Conservation (phyloP, 441 rosid genomes). For the Brassica hybrid region DNA sequence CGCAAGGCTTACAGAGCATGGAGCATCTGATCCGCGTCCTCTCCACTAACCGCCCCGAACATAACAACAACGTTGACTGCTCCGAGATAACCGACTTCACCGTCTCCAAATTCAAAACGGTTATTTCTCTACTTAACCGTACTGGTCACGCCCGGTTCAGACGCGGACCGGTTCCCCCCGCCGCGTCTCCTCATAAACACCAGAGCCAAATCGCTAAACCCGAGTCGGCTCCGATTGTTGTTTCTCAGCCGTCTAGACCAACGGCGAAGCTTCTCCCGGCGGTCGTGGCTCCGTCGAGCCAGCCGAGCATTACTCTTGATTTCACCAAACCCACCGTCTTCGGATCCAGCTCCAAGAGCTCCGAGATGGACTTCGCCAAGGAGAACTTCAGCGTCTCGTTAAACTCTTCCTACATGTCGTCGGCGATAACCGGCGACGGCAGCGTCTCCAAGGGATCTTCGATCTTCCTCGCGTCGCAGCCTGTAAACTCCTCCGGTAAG, state of each 20-base stretch:
- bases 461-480: conserved; percentile 56
- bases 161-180: conserved; percentile 66
- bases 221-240: conserved; percentile 22
- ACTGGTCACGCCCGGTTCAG: conserved; percentile 95
- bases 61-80: conserved; percentile 51
- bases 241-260: conserved; percentile 29
- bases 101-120: conserved; percentile 76
- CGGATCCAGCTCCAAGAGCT: conserved; percentile 48
- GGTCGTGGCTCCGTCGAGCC: background rate
- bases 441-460: conserved; percentile 88
- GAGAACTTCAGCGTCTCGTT: conserved; percentile 77
- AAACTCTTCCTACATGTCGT: conserved; percentile 86
- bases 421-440: conserved; percentile 89
- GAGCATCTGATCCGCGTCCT: conserved; percentile 74
- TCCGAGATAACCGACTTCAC: conserved; percentile 69
- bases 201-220: conserved; percentile 6
- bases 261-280: conserved; percentile 33
- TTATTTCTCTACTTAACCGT: conserved; percentile 75
- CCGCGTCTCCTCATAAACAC: too few species aligned
- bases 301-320: conserved; percentile 81
- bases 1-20: conserved; percentile 87
- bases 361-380: conserved; percentile 68
- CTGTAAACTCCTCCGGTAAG: conserved; percentile 64
- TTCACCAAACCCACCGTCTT: conserved; percentile 70
- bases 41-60: conserved; percentile 48